Evolutionary conservation across 2,329 filamentous ascomycete genomes (phyloP), one percentile per base, ranked within the genome.

Genomic region (Colletotrichum sublineola): DNA sequence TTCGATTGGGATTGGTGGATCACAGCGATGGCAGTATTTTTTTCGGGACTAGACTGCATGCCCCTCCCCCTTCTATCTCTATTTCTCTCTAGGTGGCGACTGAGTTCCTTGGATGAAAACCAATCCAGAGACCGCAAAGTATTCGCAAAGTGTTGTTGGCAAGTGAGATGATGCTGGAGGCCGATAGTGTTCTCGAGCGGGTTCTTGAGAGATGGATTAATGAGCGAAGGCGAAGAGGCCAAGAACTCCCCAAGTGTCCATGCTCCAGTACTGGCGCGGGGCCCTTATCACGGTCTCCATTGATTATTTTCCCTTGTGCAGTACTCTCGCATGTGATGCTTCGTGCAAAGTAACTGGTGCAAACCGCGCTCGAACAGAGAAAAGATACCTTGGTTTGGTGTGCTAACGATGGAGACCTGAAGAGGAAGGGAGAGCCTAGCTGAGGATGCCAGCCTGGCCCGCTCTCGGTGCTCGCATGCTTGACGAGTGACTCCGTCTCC

Each of bases 271-370:
- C 38, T 64, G 55, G 62, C 62, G 50, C 50, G 36, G 44, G 29
- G 50, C 29, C 38, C 29, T 64, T 64, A 56, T 64, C 62, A 40
- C 20, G n/a, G 61, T 52, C 61, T 44, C 48, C n/a, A 42, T 63
- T 36, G 33, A 36, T 64, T 64, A n/a, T 44, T 36, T 24, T n/a
- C 55, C 31, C 55, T 9, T 3, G n/a, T 44, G 24, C 11, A 31
- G 40, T 60, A 24, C n/a, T 44, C 33, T 63, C 33, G 60, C 44
- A 63, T 63, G 44, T 18, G 44, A 46, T 53, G 29, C 60, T 15
- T 24, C 24, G 24, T 24, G 24, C 24, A 24, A 15, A n/a, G 31
- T 36, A 56, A n/a, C 9, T 38, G 33, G 24, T 53, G 20, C 24
- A 53, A 12, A 24, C 1, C 18, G 53, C 11, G 33, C 33, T 40